Evolutionary conservation across 148 eudicot species (phyloP).

Genomic region (Rheum nobile): DNA sequence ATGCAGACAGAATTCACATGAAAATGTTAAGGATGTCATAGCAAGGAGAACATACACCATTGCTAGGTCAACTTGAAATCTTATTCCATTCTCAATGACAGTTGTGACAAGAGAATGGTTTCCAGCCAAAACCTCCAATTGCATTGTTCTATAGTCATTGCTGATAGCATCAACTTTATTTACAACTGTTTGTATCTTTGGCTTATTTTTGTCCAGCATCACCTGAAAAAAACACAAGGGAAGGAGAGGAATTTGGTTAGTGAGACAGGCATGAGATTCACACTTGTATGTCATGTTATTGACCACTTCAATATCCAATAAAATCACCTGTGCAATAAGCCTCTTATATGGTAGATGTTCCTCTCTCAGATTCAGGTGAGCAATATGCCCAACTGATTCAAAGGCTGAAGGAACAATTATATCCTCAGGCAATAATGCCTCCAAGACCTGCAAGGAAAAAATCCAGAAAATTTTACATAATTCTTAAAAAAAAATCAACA

Average conservation of each 20-base stretch:
- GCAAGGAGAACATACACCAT: slow-evolving; percentile 52
- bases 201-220: slow-evolving; percentile 84
- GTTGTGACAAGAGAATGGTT: slow-evolving; percentile 82
- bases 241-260: background rate
- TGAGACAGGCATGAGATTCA: background rate
- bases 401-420: slow-evolving; percentile 71
- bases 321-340: slow-evolving; percentile 69
- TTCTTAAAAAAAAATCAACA: background rate
- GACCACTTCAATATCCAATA: background rate
- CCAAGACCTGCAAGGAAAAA: slow-evolving; percentile 45
- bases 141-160: slow-evolving; percentile 85
- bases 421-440: slow-evolving; percentile 60
- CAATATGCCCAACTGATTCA: slow-evolving; percentile 93
- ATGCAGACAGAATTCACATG: background rate
- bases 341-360: slow-evolving; percentile 74
- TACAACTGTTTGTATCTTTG: slow-evolving; percentile 93
- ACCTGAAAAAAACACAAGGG: slow-evolving; percentile 38
- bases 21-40: background rate
- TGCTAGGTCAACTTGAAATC: slow-evolving; percentile 79
- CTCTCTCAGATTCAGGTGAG: slow-evolving; percentile 75
- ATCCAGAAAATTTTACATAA: background rate
- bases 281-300: background rate
- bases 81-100: slow-evolving; percentile 82
- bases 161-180: slow-evolving; percentile 79
- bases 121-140: slow-evolving; percentile 90